These are phyloP conservation scores for Ceriops zippeliana DNA, from an alignment of 345 rosid species.

Conservation along the genomic window DNA sequence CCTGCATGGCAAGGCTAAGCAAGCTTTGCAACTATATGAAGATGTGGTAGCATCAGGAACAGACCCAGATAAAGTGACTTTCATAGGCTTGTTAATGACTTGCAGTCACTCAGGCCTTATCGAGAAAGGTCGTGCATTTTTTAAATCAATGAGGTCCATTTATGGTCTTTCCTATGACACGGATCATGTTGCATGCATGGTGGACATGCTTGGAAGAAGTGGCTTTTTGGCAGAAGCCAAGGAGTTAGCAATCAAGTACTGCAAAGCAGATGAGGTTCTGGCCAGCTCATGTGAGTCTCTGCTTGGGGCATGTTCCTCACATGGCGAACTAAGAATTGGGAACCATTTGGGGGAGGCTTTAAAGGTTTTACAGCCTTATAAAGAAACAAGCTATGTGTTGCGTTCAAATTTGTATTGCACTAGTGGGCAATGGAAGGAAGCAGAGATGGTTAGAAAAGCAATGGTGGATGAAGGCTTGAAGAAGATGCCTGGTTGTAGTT, in stretches of 20 bases:
- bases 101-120: conserved; percentile 80
- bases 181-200: conserved; percentile 69
- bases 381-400: conserved; percentile 68
- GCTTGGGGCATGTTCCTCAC: conserved; percentile 60
- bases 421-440: conserved; percentile 68
- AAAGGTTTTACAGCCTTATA: conserved; percentile 33
- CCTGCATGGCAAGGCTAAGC: conserved; percentile 56
- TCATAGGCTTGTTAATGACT: conserved; percentile 62
- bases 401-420: conserved; percentile 61
- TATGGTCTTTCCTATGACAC: conserved; percentile 42
- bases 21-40: conserved; percentile 52
- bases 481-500: conserved; percentile 75
- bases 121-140: conserved; percentile 46
- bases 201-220: conserved; percentile 74
- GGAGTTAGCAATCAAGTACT: conserved; percentile 36
- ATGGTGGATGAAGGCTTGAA: conserved; percentile 61
- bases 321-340: conserved; percentile 43
- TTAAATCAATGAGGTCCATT: conserved; percentile 43
- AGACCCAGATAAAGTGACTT: conserved; percentile 72
- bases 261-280: conserved; percentile 3
- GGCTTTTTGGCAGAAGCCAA: conserved; percentile 60
- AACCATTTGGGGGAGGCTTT: conserved; percentile 37
- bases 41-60: conserved; percentile 48
- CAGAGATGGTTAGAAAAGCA: conserved; percentile 60
- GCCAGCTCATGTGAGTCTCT: conserved; percentile 45